phyloP scores from a whole-genome alignment of 2,329 filamentous ascomycete genomes.

The Neonectria magnoliae region DNA sequence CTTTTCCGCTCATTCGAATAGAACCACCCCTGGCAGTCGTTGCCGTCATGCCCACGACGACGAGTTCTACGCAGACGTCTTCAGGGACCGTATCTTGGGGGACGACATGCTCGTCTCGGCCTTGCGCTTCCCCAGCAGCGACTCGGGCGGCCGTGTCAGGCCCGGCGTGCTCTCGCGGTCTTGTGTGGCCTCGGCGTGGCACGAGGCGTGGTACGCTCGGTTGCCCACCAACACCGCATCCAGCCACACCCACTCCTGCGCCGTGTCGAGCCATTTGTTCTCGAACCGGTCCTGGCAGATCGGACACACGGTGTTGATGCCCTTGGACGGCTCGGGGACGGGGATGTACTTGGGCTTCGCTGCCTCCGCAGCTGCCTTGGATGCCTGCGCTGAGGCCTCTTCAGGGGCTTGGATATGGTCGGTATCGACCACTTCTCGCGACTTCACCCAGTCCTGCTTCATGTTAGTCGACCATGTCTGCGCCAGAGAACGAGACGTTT shows the following conservation, averaged over 20 bases:
- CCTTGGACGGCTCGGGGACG: constrained; percentile 80
- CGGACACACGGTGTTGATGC: constrained; percentile 82
- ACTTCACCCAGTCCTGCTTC: constrained; percentile 85
- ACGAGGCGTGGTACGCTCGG: constrained; percentile 89
- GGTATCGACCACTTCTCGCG: constrained; percentile 80
- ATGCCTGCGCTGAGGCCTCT: constrained; percentile 45
- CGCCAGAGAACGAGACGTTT: neutral
- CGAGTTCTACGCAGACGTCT: constrained; percentile 45
- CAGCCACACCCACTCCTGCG: constrained; percentile 97
- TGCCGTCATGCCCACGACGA: too few relatives aligned
- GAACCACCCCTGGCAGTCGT: neutral
- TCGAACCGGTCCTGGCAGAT: constrained; percentile 97
- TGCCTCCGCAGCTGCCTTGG: constrained; percentile 51
- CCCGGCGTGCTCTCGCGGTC: constrained; percentile 62
- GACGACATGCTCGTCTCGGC: constrained; percentile 67
- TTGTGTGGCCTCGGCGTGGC: constrained; percentile 83
- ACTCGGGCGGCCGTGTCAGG: constrained; percentile 67
- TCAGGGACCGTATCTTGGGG: constrained; percentile 50
- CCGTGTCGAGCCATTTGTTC: constrained; percentile 89
- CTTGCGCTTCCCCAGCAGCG: constrained; percentile 78
- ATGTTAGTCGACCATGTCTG: constrained; percentile 40
- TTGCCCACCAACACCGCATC: constrained; percentile 83
- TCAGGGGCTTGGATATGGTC: constrained; percentile 54
- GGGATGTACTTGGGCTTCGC: constrained; percentile 77
- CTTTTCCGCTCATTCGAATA: neutral